phyloP scores from a whole-genome alignment of 495 filamentous ascomycete genomes.

The Talaromyces stipitatus region DNA sequence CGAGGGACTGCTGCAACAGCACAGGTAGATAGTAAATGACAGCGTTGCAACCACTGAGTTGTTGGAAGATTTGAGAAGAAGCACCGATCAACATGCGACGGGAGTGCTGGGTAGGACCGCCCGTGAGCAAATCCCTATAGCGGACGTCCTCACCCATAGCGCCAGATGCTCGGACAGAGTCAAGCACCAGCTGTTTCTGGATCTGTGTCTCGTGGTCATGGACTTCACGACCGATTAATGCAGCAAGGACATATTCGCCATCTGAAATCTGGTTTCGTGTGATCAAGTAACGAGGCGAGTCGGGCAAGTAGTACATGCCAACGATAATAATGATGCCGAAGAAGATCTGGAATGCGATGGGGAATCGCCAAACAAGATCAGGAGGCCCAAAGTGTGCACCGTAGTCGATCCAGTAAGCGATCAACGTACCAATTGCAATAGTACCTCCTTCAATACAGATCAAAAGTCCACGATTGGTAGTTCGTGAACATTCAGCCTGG shows the following conservation, averaged over 20 bases:
- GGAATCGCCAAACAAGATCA: slow-evolving; percentile 69
- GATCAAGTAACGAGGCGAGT: slow-evolving; percentile 71
- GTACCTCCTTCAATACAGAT: slow-evolving; percentile 79
- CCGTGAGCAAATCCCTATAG: slow-evolving; percentile 33
- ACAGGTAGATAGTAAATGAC: slow-evolving; percentile 85
- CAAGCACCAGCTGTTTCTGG: slow-evolving; percentile 51
- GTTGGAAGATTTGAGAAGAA: slow-evolving; percentile 73
- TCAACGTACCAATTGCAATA: slow-evolving; percentile 68
- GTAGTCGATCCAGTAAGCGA: slow-evolving; percentile 84
- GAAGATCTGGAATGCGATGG: slow-evolving; percentile 73
- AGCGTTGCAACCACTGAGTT: slow-evolving; percentile 68
- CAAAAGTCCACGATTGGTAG: slow-evolving; percentile 69
- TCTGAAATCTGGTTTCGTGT: slow-evolving; percentile 59
- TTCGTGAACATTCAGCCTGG: slow-evolving; percentile 68
- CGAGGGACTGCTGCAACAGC: slow-evolving; percentile 60
- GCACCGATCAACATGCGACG: slow-evolving; percentile 45
- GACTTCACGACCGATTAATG: slow-evolving; percentile 8
- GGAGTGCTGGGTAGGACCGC: slow-evolving; percentile 37
- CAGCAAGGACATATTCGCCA: slow-evolving; percentile 59
- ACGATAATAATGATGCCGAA: slow-evolving; percentile 60
- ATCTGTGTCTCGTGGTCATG: slow-evolving; percentile 10
- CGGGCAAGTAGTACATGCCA: slow-evolving; percentile 60
- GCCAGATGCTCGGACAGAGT: slow-evolving; percentile 56
- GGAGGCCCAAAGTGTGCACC: slow-evolving; percentile 60
- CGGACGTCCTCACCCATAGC: slow-evolving; percentile 21